phyloP scores from a whole-genome alignment of 108 stramenopile genomes.

The Cylindrotheca closterium region DNA sequence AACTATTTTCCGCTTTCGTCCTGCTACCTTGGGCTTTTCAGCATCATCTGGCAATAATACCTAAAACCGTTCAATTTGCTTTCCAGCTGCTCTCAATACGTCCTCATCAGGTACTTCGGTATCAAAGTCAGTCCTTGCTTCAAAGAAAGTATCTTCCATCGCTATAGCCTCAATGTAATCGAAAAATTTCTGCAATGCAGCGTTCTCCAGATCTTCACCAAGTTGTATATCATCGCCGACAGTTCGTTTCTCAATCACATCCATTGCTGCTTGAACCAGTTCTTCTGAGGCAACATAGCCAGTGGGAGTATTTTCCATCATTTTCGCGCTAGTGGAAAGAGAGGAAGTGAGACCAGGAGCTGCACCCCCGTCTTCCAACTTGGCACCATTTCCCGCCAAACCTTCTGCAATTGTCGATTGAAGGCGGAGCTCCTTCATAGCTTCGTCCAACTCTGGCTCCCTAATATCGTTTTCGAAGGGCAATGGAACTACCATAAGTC shows the following conservation, averaged over 20 bases:
- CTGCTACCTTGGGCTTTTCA: conserved; percentile 25
- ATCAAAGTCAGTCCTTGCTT: conserved; percentile 35
- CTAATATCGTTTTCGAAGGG: conserved; percentile 74
- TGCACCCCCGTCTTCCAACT: conserved; percentile 1
- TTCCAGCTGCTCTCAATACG: conserved; percentile 34
- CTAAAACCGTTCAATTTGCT: conserved; percentile 54
- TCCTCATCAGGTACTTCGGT: conserved; percentile 36
- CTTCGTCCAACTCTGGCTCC: conserved; percentile 24
- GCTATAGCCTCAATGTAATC: conserved; percentile 66
- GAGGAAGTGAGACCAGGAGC: conserved; percentile 1
- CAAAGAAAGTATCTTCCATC: conserved; percentile 36
- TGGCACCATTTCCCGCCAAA: conserved; percentile 11
- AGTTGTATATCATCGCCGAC: conserved; percentile 21
- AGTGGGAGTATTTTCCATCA: background rate
- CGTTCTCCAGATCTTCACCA: conserved; percentile 68
- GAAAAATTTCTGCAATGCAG: conserved; percentile 59
- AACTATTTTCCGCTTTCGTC: conserved; percentile 33
- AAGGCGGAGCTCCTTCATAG: conserved; percentile 6
- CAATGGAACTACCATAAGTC: conserved; percentile 49
- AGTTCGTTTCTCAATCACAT: conserved; percentile 50
- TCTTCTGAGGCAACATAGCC: conserved; percentile 32
- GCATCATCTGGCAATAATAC: conserved; percentile 52
- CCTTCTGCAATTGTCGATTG: conserved; percentile 6
- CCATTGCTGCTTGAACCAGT: conserved; percentile 55
- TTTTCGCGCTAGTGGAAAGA: too few species aligned